These are phyloP conservation scores for Paecilomyces niveus DNA, from an alignment of 2,329 filamentous ascomycete species.

Conservation along the genomic window DNA sequence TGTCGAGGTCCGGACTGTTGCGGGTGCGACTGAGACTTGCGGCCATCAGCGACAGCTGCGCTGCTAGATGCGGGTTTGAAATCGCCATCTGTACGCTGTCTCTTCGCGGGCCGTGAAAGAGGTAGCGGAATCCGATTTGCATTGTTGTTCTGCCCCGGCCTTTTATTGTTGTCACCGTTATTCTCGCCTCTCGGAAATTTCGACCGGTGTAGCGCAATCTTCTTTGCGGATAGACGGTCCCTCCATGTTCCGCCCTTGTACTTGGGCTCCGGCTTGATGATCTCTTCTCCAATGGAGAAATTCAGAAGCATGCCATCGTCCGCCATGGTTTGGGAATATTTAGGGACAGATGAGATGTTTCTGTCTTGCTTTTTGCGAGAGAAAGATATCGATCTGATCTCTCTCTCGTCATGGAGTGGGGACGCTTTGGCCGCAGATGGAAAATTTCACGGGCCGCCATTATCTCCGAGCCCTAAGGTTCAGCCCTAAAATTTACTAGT, in stretches of 20 bases:
- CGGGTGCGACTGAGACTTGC: constrained; percentile 25
- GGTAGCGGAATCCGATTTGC: constrained; percentile 27
- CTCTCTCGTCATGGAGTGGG: background rate
- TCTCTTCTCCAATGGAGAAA: constrained; percentile 67
- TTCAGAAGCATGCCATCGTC: constrained; percentile 95
- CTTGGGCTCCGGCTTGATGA: constrained; percentile 52
- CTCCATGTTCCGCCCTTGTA: constrained; percentile 93
- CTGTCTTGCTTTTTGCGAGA: constrained; percentile 11
- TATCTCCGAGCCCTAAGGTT: constrained; percentile 19
- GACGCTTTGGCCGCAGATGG: constrained; percentile 6
- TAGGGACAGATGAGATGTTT: constrained; percentile 13
- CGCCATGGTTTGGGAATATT: constrained; percentile 54
- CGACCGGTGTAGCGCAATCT: constrained; percentile 50
- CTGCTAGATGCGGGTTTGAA: constrained; percentile 19
- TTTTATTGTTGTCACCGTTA: constrained; percentile 6
- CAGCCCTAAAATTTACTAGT: constrained; percentile 25
- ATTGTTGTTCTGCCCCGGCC: constrained; percentile 16
- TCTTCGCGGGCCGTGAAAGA: constrained; percentile 28
- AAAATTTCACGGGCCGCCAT: constrained; percentile 27
- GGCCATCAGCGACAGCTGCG: constrained; percentile 10
- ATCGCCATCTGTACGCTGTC: constrained; percentile 35
- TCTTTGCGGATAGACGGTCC: constrained; percentile 75
- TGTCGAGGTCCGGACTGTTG: constrained; percentile 42
- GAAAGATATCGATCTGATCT: constrained; percentile 4
- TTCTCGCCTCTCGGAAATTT: constrained; percentile 3